These are phyloP conservation scores for Myriosclerotinia scirpicola DNA, from an alignment of 2,329 filamentous ascomycete species.

Conservation along the genomic window DNA sequence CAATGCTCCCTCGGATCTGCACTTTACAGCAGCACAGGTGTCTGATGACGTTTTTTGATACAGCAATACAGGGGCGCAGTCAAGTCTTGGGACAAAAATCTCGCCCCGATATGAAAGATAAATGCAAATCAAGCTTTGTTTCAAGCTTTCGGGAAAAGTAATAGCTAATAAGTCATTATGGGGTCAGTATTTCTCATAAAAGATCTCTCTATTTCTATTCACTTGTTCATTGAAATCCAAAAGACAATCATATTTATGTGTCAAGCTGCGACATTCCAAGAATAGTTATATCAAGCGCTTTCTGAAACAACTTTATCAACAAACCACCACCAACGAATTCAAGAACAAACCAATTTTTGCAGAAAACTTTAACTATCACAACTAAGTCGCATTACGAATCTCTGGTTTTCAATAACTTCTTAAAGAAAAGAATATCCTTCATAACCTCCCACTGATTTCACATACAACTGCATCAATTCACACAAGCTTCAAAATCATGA, in stretches of 20 bases:
- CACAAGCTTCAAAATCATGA: conserved; percentile 46
- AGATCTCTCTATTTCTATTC: neutral
- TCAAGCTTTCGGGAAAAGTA: neutral
- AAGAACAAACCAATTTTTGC: conserved; percentile 12
- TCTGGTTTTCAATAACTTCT: neutral
- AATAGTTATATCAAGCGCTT: conserved; percentile 24
- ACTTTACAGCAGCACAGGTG: neutral
- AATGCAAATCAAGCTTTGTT: conserved; percentile 22
- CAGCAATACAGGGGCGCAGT: conserved; percentile 18
- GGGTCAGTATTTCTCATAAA: neutral
- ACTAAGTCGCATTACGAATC: neutral
- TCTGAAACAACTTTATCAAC: conserved; percentile 21
- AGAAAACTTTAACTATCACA: neutral
- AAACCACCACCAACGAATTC: conserved; percentile 16
- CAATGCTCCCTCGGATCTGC: neutral
- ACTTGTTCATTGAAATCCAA: conserved; percentile 20
- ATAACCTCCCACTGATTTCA: neutral
- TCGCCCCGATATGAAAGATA: conserved; percentile 18
- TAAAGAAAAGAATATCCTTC: conserved; percentile 2
- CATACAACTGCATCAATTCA: neutral
- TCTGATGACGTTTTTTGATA: conserved; percentile 20
- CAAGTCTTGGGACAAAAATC: conserved; percentile 16
- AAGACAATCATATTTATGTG: conserved; percentile 16
- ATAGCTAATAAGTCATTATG: neutral
- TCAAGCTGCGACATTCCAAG: conserved; percentile 16